Conservation (phyloP, 495 filamentous ascomycete species). For the Annulohypoxylon moriforme region DNA sequence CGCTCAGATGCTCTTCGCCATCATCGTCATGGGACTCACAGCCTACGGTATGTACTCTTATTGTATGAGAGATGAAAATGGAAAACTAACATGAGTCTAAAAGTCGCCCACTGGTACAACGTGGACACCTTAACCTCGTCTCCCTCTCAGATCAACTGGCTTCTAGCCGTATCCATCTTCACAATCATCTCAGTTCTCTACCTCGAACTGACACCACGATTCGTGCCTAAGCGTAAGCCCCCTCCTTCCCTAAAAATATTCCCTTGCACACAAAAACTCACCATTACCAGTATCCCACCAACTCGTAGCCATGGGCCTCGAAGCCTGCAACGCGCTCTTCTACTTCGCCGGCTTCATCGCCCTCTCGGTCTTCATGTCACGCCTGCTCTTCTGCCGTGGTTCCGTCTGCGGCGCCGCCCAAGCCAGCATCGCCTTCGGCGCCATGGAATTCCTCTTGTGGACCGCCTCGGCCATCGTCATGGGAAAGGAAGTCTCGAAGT, state of each 20-base stretch:
- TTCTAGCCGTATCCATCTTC: constrained; percentile 75
- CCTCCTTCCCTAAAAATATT: neutral
- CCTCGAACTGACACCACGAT: constrained; percentile 72
- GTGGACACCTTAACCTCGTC: constrained; percentile 56
- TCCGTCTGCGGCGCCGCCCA: constrained; percentile 61
- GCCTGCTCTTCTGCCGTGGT: constrained; percentile 64
- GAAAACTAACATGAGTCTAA: constrained; percentile 11
- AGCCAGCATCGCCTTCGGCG: constrained; percentile 60
- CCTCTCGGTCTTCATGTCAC: constrained; percentile 70
- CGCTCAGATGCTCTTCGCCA: constrained; percentile 70
- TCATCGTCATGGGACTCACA: constrained; percentile 75
- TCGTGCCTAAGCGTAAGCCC: constrained; percentile 54
- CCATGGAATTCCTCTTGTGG: constrained; percentile 60
- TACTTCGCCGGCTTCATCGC: constrained; percentile 86
- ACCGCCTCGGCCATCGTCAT: constrained; percentile 49
- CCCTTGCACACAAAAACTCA: constrained; percentile 36
- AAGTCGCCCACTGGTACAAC: constrained; percentile 66
- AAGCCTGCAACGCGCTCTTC: constrained; percentile 76
- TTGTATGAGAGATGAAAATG: neutral
- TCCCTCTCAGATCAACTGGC: constrained; percentile 74
- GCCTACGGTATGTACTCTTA: constrained; percentile 69
- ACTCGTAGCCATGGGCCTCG: constrained; percentile 69
- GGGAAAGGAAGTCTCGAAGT: constrained; percentile 52
- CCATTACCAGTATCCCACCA: constrained; percentile 61
- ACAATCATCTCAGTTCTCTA: constrained; percentile 72